A percentile compares a stretch with the other conserved stretches of the same genome.
These are phyloP conservation scores for Tolypocladium ophioglossoides DNA, from an alignment of 2,329 filamentous ascomycete species.

Conservation along the genomic window DNA sequence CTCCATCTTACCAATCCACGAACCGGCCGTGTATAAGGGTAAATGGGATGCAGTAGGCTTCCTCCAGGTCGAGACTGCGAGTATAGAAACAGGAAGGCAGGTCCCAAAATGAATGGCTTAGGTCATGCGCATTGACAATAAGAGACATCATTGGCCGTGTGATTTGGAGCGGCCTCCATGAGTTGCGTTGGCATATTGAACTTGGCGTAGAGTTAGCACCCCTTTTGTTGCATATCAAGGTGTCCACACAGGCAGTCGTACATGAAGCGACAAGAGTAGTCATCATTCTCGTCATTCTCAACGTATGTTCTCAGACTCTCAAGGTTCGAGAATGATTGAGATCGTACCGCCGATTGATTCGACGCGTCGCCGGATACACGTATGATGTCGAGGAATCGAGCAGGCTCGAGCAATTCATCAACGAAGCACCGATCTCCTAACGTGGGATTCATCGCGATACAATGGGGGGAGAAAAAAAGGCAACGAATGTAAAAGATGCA, in stretches of 20 bases:
- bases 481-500: too few relatives aligned
- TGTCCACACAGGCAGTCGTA: background rate
- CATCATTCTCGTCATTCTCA: background rate
- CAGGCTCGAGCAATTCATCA: slow-evolving; percentile 1
- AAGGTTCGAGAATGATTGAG: background rate
- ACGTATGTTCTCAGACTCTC: background rate
- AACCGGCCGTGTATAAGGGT: slow-evolving; percentile 7
- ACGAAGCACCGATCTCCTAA: background rate
- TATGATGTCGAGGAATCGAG: background rate
- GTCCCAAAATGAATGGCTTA: slow-evolving; percentile 12
- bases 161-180: slow-evolving; percentile 16
- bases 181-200: slow-evolving; percentile 18
- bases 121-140: slow-evolving; percentile 11
- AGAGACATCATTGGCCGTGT: slow-evolving; percentile 12
- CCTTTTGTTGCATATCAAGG: too few relatives aligned
- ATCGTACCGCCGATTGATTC: background rate
- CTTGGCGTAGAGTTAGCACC: background rate
- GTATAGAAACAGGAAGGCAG: slow-evolving; percentile 17
- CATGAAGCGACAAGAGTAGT: slow-evolving; percentile 5
- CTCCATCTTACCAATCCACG: slow-evolving; percentile 9
- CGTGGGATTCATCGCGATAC: background rate
- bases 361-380: background rate
- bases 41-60: slow-evolving; percentile 14
- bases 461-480: too few relatives aligned
- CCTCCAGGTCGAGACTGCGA: slow-evolving; percentile 14